phyloP scores from a whole-genome alignment of 345 rosid species.

The Pseudoturritis turrita region DNA sequence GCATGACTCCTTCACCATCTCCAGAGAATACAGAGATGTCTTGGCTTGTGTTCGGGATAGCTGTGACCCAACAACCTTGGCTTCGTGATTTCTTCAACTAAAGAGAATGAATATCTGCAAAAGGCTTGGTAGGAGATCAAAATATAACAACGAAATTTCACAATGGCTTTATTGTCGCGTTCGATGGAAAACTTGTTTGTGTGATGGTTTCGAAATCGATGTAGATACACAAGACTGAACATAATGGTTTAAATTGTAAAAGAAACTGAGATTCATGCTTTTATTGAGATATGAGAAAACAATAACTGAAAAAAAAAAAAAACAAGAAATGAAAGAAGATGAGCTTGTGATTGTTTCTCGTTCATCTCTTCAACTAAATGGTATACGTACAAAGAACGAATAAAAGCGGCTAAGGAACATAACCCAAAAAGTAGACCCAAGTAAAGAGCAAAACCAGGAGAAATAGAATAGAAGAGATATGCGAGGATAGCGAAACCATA shows the following conservation, averaged over 20 bases:
- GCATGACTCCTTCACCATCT: conserved; percentile 69
- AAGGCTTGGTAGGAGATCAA: background rate
- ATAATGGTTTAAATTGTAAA: background rate
- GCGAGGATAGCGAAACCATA: too few relatives aligned
- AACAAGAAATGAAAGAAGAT: too few relatives aligned
- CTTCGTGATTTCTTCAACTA: conserved; percentile 34
- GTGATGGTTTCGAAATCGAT: background rate
- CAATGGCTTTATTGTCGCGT: background rate
- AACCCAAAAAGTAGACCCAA: too few relatives aligned
- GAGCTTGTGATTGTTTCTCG: too few relatives aligned
- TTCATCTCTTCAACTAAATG: too few relatives aligned
- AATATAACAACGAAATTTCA: background rate
- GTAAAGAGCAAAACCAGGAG: too few relatives aligned
- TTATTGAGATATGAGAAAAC: too few relatives aligned
- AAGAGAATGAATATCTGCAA: background rate
- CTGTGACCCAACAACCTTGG: conserved; percentile 56
- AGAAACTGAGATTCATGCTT: too few relatives aligned
- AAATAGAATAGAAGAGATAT: too few relatives aligned
- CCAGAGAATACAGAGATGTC: conserved; percentile 71
- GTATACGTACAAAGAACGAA: too few relatives aligned
- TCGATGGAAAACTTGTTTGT: background rate
- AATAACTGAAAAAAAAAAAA: too few relatives aligned
- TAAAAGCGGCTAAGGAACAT: too few relatives aligned
- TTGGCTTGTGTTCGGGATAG: conserved; percentile 68
- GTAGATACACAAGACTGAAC: background rate